phyloP scores from a whole-genome alignment of 306 rosid species.

The Rosa lucieae region DNA sequence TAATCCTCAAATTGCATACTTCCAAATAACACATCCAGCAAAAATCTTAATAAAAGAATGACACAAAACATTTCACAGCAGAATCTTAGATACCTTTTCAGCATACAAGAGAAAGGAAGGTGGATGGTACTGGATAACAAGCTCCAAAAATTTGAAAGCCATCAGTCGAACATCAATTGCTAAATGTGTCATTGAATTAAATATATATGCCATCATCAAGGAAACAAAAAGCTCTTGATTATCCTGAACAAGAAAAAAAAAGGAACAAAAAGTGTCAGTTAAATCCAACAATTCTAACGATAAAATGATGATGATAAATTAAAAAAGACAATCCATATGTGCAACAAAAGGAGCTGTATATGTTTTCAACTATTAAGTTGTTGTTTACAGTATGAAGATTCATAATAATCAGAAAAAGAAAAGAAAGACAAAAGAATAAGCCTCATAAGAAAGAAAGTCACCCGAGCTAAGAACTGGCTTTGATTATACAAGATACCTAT shows the following conservation, averaged over 20 bases:
- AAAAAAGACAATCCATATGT: background rate
- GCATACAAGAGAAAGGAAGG: constrained; percentile 62
- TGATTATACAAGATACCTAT: background rate
- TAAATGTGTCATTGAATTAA: constrained; percentile 84
- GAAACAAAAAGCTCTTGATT: constrained; percentile 67
- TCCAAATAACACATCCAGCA: background rate
- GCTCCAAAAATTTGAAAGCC: constrained; percentile 81
- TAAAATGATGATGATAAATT: constrained; percentile 7
- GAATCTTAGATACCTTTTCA: constrained; percentile 60
- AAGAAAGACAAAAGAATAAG: background rate
- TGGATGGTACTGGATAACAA: constrained; percentile 64
- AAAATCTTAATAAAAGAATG: background rate
- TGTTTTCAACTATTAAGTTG: background rate
- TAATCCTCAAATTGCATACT: background rate
- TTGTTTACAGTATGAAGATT: background rate
- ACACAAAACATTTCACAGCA: background rate
- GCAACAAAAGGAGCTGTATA: background rate
- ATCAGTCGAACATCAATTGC: constrained; percentile 70
- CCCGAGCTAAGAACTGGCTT: background rate
- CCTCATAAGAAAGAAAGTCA: background rate
- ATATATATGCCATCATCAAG: constrained; percentile 72
- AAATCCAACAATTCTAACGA: background rate
- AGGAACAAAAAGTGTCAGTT: constrained; percentile 21
- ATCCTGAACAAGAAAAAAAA: constrained; percentile 47
- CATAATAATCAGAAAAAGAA: background rate